These are phyloP conservation scores for Knufia petricola DNA, from an alignment of 2,329 filamentous ascomycete genomes.

Conservation along the genomic window DNA sequence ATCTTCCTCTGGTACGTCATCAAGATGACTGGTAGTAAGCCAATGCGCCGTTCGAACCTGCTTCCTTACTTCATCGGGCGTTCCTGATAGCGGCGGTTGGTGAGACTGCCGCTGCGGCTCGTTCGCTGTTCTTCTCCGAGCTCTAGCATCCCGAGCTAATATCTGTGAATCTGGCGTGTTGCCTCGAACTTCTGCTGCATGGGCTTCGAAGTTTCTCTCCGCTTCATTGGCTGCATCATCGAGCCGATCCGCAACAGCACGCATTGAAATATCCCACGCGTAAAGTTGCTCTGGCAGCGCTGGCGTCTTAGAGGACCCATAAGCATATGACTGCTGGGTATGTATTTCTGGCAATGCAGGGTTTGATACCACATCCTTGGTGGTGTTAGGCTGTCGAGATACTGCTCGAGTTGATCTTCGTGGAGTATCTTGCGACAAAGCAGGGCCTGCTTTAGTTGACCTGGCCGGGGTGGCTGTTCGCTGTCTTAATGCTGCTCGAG, in stretches of 20 bases:
- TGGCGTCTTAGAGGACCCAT: constrained; percentile 31
- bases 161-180: constrained; percentile 13
- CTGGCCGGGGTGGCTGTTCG: constrained; percentile 14
- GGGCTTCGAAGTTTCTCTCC: constrained; percentile 17
- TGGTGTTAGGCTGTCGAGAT: constrained; percentile 14
- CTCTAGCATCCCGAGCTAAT: constrained; percentile 15
- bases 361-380: constrained; percentile 20
- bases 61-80: constrained; percentile 14
- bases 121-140: constrained; percentile 22
- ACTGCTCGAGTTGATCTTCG: constrained; percentile 14
- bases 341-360: constrained; percentile 30
- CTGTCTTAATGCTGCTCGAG: background rate
- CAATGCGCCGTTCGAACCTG: constrained; percentile 18
- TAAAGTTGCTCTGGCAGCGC: constrained; percentile 29
- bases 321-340: constrained; percentile 32
- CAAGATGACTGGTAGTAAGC: constrained; percentile 16
- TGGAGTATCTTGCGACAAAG: constrained; percentile 11
- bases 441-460: constrained; percentile 17
- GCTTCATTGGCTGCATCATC: constrained; percentile 26
- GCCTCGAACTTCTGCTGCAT: constrained; percentile 13
- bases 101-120: constrained; percentile 17
- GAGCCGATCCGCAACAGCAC: constrained; percentile 28
- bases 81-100: constrained; percentile 9
- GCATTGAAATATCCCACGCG: constrained; percentile 23
- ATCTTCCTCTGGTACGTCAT: constrained; percentile 19